These are phyloP conservation scores for Hypoxylon intermedium DNA, from an alignment of 495 filamentous ascomycete species.

Conservation along the genomic window DNA sequence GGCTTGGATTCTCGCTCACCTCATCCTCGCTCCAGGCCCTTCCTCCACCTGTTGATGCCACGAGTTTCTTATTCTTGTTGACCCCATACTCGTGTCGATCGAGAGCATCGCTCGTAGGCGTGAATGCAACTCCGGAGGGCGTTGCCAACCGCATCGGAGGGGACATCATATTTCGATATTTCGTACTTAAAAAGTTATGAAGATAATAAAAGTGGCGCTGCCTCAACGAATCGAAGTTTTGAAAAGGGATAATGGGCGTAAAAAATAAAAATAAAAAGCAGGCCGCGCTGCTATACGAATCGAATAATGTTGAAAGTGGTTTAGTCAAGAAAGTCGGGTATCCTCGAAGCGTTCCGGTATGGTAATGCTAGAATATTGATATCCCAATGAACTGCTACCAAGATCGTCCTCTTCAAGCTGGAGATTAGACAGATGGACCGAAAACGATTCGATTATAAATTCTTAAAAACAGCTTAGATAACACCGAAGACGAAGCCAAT, in stretches of 20 bases:
- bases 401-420: slow-evolving; percentile 18
- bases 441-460: slow-evolving; percentile 37
- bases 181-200: slow-evolving; percentile 8
- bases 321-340: slow-evolving; percentile 20
- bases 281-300: slow-evolving; percentile 44
- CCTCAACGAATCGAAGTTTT: slow-evolving; percentile 33
- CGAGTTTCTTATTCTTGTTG: slow-evolving; percentile 65
- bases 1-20: slow-evolving; percentile 54
- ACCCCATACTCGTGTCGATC: slow-evolving; percentile 62
- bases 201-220: slow-evolving; percentile 22
- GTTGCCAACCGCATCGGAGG: slow-evolving; percentile 57
- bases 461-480: slow-evolving; percentile 52
- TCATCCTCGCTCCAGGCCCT: slow-evolving; percentile 81
- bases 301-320: slow-evolving; percentile 33
- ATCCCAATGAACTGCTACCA: slow-evolving; percentile 14
- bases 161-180: slow-evolving; percentile 46
- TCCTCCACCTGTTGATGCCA: slow-evolving; percentile 71
- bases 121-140: slow-evolving; percentile 47
- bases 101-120: slow-evolving; percentile 56
- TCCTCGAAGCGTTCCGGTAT: slow-evolving; percentile 15
- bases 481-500: slow-evolving; percentile 54
- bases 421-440: slow-evolving; percentile 24
- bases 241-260: slow-evolving; percentile 21
- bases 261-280: no score
- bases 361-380: slow-evolving; percentile 12